These are phyloP conservation scores for Mycena floridula DNA, from an alignment of 768 basidiomycete genomes.

Conservation along the genomic window DNA sequence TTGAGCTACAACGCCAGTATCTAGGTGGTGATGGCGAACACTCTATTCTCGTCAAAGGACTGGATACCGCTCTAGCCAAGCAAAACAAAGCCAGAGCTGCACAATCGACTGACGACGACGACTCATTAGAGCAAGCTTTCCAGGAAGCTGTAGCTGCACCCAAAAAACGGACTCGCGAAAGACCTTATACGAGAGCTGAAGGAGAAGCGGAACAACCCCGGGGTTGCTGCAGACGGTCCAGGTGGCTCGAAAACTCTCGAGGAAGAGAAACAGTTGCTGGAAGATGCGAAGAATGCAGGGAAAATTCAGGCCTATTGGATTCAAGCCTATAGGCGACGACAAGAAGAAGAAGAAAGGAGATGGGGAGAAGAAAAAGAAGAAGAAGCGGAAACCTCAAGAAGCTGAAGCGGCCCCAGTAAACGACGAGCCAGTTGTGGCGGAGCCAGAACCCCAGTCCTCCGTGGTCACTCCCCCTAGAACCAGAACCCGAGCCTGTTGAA, in stretches of 20 bases:
- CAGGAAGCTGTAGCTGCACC: constrained; percentile 27
- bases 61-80: constrained; percentile 82
- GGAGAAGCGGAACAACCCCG: constrained; percentile 35
- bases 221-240: constrained; percentile 17
- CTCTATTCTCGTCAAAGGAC: constrained; percentile 82
- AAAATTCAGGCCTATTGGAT: constrained; percentile 57
- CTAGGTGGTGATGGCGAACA: constrained; percentile 84
- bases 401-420: constrained; percentile 2
- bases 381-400: constrained; percentile 22
- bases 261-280: constrained; percentile 28
- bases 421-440: constrained; percentile 2
- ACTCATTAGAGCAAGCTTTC: constrained; percentile 75
- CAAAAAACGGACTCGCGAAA: constrained; percentile 72
- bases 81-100: constrained; percentile 69
- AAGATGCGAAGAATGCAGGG: constrained; percentile 41
- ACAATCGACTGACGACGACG: constrained; percentile 65
- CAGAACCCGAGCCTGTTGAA: constrained; percentile 37
- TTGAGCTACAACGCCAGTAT: constrained; percentile 70
- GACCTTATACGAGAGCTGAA: constrained; percentile 73
- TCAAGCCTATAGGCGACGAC: constrained; percentile 55
- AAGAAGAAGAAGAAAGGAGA: constrained; percentile 37
- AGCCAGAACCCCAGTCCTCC: constrained; percentile 14
- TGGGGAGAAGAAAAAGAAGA: constrained; percentile 57
- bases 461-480: constrained; percentile 8
- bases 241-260: constrained; percentile 8